A percentile compares a stretch with the other conserved stretches of the same genome.
phyloP scores from a whole-genome alignment of 306 rosid genomes.

The Trifolium fragiferum region DNA sequence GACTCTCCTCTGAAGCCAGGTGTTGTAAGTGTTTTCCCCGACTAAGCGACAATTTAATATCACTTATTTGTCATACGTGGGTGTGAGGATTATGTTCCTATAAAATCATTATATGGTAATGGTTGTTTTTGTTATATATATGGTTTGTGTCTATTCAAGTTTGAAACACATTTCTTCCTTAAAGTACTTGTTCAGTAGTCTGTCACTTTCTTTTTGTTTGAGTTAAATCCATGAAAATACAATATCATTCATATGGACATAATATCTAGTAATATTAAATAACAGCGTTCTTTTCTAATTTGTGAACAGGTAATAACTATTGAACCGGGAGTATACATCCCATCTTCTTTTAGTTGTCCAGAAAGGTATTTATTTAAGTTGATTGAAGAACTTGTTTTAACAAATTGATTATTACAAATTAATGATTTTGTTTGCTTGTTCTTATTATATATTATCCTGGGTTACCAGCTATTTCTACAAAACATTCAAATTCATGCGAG shows the following conservation, averaged over 20 bases:
- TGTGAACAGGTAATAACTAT: conserved; percentile 81
- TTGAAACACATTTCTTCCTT: not conserved
- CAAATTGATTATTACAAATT: conserved; percentile 37
- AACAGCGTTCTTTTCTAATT: conserved; percentile 28
- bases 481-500: conserved; percentile 8
- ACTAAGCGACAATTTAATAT: conserved; percentile 29
- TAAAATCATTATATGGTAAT: conserved; percentile 9
- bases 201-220: not conserved
- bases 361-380: conserved; percentile 61
- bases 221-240: not conserved
- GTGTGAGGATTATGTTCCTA: not conserved
- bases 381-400: conserved; percentile 26
- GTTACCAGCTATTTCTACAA: conserved; percentile 6
- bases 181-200: not conserved
- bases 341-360: conserved; percentile 65
- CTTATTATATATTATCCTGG: conserved; percentile 5
- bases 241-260: conserved; percentile 8
- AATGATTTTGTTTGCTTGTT: conserved; percentile 28
- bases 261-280: conserved; percentile 13
- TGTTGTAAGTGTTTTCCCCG: conserved; percentile 75
- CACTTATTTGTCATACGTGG: not conserved
- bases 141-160: not conserved
- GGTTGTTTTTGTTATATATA: conserved; percentile 1
- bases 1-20: conserved; percentile 83
- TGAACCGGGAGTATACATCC: conserved; percentile 92